These are phyloP conservation scores for Plasmodium adleri DNA, from an alignment of 169 alveolate species.

Conservation along the genomic window DNA sequence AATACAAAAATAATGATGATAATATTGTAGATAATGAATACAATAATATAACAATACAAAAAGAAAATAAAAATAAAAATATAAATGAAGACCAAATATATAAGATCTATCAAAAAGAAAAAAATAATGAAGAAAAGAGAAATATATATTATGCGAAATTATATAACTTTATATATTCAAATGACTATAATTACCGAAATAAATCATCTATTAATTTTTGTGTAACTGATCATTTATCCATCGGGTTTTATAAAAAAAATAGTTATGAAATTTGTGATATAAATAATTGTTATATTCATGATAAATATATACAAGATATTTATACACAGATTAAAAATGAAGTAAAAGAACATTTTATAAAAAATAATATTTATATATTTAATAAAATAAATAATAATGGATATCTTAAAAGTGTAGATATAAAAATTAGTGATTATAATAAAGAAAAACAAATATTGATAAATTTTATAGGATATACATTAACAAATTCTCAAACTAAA, in stretches of 20 bases:
- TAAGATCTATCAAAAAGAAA: background rate
- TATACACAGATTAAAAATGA: slow-evolving; percentile 69
- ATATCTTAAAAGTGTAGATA: slow-evolving; percentile 70
- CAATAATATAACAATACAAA: background rate
- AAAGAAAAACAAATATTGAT: slow-evolving; percentile 56
- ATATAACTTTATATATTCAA: slow-evolving; percentile 49
- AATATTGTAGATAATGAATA: background rate
- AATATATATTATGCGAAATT: slow-evolving; percentile 19
- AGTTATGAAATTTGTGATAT: slow-evolving; percentile 76
- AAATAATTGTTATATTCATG: slow-evolving; percentile 66
- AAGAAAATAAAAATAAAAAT: background rate
- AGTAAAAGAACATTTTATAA: slow-evolving; percentile 55
- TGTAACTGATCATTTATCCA: slow-evolving; percentile 52
- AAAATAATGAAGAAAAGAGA: background rate
- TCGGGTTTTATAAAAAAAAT: slow-evolving; percentile 53
- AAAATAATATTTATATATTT: slow-evolving; percentile 70
- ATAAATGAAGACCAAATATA: background rate
- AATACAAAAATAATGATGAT: background rate
- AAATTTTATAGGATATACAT: slow-evolving; percentile 48
- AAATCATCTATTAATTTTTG: slow-evolving; percentile 67
- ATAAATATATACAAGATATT: slow-evolving; percentile 56
- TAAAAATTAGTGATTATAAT: slow-evolving; percentile 32
- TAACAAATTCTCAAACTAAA: slow-evolving; percentile 32
- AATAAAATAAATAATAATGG: slow-evolving; percentile 77
- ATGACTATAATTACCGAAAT: slow-evolving; percentile 71